Percentiles rank a stretch among this genome's conserved stretches.
Evolutionary conservation across 805 yeast genomes (phyloP).

Genomic region (Spathaspora sp.): DNA sequence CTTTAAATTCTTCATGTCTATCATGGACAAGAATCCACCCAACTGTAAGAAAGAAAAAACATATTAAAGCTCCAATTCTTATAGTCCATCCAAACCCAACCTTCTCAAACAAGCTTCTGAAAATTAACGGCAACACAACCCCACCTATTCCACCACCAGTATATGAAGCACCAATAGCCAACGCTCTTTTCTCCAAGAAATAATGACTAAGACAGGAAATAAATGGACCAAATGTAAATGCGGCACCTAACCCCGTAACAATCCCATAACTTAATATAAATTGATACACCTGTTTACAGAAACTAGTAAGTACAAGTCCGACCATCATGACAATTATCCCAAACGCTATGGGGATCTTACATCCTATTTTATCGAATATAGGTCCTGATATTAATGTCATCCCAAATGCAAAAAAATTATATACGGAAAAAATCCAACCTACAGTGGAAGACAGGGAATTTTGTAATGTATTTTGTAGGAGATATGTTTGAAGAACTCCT

Average conservation of each 20-base stretch:
- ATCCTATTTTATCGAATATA: constrained; percentile 23
- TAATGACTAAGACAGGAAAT: constrained; percentile 21
- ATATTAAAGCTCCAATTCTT: constrained; percentile 21
- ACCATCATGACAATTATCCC: constrained; percentile 15
- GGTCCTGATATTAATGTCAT: constrained; percentile 22
- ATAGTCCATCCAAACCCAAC: constrained; percentile 31
- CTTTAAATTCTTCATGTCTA: constrained; percentile 13
- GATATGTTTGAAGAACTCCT: constrained; percentile 22
- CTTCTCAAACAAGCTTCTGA: constrained; percentile 19
- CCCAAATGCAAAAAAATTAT: constrained; percentile 23
- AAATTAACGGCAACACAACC: constrained; percentile 23
- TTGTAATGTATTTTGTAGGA: constrained; percentile 12
- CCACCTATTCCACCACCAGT: constrained; percentile 34
- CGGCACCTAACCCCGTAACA: constrained; percentile 20
- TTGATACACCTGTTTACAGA: constrained; percentile 18
- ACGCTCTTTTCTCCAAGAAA: constrained; percentile 18
- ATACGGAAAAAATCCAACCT: constrained; percentile 27
- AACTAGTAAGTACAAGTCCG: constrained; percentile 21
- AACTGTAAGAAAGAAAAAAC: constrained; percentile 11
- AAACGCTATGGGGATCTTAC: constrained; percentile 15
- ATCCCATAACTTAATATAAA: constrained; percentile 22
- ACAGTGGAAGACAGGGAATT: constrained; percentile 13
- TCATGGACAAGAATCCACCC: constrained; percentile 18
- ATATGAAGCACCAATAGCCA: constrained; percentile 25
- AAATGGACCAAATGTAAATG: constrained; percentile 22